Conservation (phyloP, 257 asterid genomes). For the Penstemon eatonii region DNA sequence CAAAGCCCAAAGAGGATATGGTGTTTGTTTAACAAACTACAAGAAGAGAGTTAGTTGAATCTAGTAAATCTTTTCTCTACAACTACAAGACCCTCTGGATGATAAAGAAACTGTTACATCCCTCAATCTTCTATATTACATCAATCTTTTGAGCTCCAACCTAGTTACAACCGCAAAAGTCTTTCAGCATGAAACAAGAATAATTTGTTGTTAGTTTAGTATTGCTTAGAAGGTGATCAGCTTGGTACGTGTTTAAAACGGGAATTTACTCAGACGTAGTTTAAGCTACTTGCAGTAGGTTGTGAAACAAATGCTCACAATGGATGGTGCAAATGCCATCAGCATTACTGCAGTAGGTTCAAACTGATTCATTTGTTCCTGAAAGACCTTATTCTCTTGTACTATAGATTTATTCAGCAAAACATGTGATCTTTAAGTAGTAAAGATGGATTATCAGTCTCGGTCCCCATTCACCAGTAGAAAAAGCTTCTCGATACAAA, state of each 20-base stretch:
- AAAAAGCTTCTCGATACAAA: slow-evolving; percentile 26
- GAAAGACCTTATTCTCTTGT: neutral
- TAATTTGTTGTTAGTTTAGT: neutral
- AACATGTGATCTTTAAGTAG: neutral
- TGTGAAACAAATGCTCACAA: neutral
- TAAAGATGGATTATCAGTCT: neutral
- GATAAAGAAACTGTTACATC: neutral
- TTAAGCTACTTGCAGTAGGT: neutral
- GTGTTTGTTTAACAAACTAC: neutral
- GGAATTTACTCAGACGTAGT: neutral
- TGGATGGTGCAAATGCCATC: slow-evolving; percentile 16
- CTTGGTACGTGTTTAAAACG: neutral
- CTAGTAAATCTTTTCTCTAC: slow-evolving; percentile 11
- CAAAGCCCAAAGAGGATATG: no score
- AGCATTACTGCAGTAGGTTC: slow-evolving; percentile 13
- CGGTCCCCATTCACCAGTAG: neutral
- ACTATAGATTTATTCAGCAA: neutral
- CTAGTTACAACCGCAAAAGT: neutral
- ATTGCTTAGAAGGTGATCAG: neutral
- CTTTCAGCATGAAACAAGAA: neutral
- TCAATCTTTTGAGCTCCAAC: slow-evolving; percentile 1
- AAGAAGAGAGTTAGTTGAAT: slow-evolving; percentile 6
- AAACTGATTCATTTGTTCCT: slow-evolving; percentile 18
- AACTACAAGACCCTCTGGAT: neutral
- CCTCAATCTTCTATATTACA: slow-evolving; percentile 5